Evolutionary conservation across 441 rosid species (phyloP).

Genomic region (Erodium moschatum): DNA sequence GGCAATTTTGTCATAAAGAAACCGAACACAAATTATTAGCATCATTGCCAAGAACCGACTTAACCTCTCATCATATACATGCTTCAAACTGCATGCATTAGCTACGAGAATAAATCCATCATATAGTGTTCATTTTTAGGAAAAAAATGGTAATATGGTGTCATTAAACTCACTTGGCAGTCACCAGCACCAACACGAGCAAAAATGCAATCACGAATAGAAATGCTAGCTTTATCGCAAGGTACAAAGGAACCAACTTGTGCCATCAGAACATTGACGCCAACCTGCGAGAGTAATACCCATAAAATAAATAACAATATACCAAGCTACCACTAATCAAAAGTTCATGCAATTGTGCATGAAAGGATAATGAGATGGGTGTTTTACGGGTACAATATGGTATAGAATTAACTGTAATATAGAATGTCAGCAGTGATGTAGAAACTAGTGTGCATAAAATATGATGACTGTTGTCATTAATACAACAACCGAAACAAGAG

Average conservation of each 20-base stretch:
- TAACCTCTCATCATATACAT: not conserved
- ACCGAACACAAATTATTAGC: not conserved
- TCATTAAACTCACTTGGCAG: constrained; percentile 71
- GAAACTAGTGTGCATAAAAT: not conserved
- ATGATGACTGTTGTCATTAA: not conserved
- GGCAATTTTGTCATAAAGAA: not conserved
- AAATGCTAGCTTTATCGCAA: constrained; percentile 79
- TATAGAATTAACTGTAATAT: not conserved
- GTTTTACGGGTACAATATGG: not conserved
- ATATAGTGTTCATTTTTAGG: not conserved
- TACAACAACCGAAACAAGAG: not conserved
- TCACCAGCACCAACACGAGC: constrained; percentile 99
- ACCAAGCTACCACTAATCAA: not conserved
- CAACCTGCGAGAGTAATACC: constrained; percentile 45
- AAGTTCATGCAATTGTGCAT: constrained; percentile 9
- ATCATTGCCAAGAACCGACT: not conserved
- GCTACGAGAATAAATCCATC: not conserved
- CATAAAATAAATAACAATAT: constrained; percentile 9
- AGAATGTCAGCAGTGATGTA: constrained; percentile 2
- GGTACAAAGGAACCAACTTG: constrained; percentile 98
- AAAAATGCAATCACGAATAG: constrained; percentile 92
- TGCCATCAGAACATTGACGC: constrained; percentile 92
- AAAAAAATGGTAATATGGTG: constrained; percentile 7
- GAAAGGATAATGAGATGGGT: not conserved
- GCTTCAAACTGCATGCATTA: constrained; percentile 5